Conservation (phyloP, 768 basidiomycete genomes). For the Tulasnella sp. region DNA sequence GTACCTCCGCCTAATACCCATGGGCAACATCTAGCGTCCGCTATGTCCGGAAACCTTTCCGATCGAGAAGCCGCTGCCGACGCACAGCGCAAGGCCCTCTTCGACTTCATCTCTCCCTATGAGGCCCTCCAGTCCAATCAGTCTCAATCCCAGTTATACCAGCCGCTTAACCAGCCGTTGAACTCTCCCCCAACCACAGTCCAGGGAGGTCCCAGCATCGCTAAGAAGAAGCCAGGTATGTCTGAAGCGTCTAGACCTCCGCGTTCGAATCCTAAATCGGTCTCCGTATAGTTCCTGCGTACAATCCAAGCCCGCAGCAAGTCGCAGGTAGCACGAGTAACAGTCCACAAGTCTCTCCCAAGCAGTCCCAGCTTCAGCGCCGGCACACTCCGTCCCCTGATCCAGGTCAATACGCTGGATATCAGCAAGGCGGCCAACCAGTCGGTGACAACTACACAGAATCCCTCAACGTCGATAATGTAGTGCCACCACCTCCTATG, state of each 20-base stretch:
- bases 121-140: conserved; percentile 64
- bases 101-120: conserved; percentile 83
- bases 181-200: conserved; percentile 38
- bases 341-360: conserved; percentile 60
- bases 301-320: conserved; percentile 39
- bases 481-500: not conserved
- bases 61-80: conserved; percentile 37
- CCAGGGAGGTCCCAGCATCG: conserved; percentile 3
- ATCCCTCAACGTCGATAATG: conserved; percentile 4
- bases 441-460: conserved; percentile 3
- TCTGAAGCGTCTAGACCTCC: not conserved
- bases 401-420: conserved; percentile 40
- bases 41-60: conserved; percentile 33
- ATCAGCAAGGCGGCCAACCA: not conserved
- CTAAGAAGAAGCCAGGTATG: conserved; percentile 66
- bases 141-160: conserved; percentile 43
- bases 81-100: conserved; percentile 54
- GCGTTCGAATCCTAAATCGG: not conserved
- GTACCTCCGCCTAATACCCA: conserved; percentile 34
- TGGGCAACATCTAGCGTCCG: conserved; percentile 24
- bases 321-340: conserved; percentile 49
- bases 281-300: conserved; percentile 46
- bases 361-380: conserved; percentile 49
- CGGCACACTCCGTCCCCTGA: conserved; percentile 42
- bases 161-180: not conserved